Conservation (phyloP, 495 filamentous ascomycete genomes). For the Penicillium robsamsonii region DNA sequence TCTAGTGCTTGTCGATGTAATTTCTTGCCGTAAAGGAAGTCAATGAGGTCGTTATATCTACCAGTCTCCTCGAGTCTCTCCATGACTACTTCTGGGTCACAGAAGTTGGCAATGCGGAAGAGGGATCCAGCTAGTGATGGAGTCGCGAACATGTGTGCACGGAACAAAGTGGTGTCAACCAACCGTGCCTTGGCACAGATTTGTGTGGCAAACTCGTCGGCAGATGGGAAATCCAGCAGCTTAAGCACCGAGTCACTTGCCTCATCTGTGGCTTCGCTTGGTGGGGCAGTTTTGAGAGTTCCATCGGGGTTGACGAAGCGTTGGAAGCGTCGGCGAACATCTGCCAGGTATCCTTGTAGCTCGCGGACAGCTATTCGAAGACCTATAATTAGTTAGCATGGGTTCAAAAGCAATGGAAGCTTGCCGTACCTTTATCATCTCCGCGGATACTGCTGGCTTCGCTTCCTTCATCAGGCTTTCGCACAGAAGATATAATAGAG, state of each 20-base stretch:
- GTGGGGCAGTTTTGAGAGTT: slow-evolving; percentile 59
- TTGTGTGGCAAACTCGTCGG: slow-evolving; percentile 61
- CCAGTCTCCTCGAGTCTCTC: slow-evolving; percentile 84
- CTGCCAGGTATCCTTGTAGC: slow-evolving; percentile 80
- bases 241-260: slow-evolving; percentile 47
- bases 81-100: slow-evolving; percentile 92
- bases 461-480: slow-evolving; percentile 40
- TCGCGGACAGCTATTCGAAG: slow-evolving; percentile 75
- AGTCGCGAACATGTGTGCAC: slow-evolving; percentile 85
- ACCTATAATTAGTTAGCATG: slow-evolving; percentile 55
- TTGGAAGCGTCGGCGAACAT: slow-evolving; percentile 77
- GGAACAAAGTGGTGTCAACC: slow-evolving; percentile 92
- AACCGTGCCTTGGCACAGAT: slow-evolving; percentile 73
- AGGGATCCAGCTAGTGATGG: slow-evolving; percentile 83
- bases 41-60: slow-evolving; percentile 89
- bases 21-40: slow-evolving; percentile 95
- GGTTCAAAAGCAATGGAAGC: background rate
- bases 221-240: slow-evolving; percentile 45
- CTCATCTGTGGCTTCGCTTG: slow-evolving; percentile 51
- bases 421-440: slow-evolving; percentile 22
- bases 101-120: slow-evolving; percentile 96
- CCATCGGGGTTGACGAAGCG: slow-evolving; percentile 75
- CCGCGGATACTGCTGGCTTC: slow-evolving; percentile 49
- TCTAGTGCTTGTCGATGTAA: slow-evolving; percentile 86
- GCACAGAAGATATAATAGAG: slow-evolving; percentile 61